Base-by-base conservation (phyloP, 2,329 filamentous ascomycete species). In the Aspergillus pseudonomiae region DNA sequence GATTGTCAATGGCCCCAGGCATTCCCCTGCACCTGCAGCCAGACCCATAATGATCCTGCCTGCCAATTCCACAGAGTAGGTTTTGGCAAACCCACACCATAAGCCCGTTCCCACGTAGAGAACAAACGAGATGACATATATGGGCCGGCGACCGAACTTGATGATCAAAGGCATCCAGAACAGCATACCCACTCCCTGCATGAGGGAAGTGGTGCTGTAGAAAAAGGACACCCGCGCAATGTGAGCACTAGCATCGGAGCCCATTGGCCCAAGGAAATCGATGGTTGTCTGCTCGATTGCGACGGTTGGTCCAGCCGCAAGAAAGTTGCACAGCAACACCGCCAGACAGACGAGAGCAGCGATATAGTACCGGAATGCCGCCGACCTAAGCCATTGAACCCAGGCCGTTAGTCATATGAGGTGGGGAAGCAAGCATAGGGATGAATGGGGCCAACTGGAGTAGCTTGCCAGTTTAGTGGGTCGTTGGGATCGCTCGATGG, bases 241-340 rank as follows among this genome's bases (percentile, higher is more conserved):
- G 39, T 41, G 19, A 7, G 39, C 39, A 41, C 19, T 41, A 6
- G 39, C 39, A 41, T 41, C 16, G 10, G 39, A 41, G 6, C 39
- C 19, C 16, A n/a, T 64, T 79, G 74, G 68, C 3, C 81, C 82
- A 63, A 82, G 84, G 73, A 85, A 84, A 63, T 80, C 77, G 9
- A 78, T 66, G 4, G 84, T 80, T 5, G 81, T 84, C 3, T 78
- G 68, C 12, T 83, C 73, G 46, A 87, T 82, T 60, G 83, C 83
- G 34, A 86, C 81, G 3, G 81, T 80, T 3, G 85, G 84, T 0
- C 80, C 85, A n/a, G 84, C 85, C 0, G 84, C 84, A 5, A 87
- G 74, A 66, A 86, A 86, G 72, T 86, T 86, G 74, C 80, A 84
- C 73, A 86, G 79, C 64, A 85, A 78, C 75, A 86, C 85, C 55